A percentile compares a stretch with the other conserved stretches of the same genome.
Evolutionary conservation across 345 rosid genomes (phyloP).

Genomic region (Hirschfeldia incana): DNA sequence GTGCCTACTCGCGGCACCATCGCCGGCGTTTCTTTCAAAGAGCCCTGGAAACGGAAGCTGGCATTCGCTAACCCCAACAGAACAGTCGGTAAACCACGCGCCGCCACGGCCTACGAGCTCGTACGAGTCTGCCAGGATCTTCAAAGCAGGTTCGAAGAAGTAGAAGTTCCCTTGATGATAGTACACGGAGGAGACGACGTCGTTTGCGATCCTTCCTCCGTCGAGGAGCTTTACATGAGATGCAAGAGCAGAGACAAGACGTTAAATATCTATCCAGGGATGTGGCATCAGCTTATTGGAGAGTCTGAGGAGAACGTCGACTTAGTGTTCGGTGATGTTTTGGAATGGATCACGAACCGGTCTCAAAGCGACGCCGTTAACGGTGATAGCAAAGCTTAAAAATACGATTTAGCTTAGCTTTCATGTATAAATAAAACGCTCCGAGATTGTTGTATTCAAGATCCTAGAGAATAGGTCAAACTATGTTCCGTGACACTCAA

Average conservation of each 20-base stretch:
- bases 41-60: conserved; percentile 74
- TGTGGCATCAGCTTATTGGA: conserved; percentile 94
- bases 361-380: conserved; percentile 29
- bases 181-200: conserved; percentile 81
- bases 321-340: conserved; percentile 64
- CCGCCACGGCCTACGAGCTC: conserved; percentile 84
- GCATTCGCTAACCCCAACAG: conserved; percentile 70
- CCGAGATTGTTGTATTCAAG: conserved; percentile 4
- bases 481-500: neutral
- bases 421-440: neutral
- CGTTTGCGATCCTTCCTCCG: conserved; percentile 79
- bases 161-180: conserved; percentile 71
- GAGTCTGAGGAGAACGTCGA: conserved; percentile 76
- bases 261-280: conserved; percentile 59
- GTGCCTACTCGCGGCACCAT: conserved; percentile 81
- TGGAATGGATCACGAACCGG: conserved; percentile 67
- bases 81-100: conserved; percentile 62
- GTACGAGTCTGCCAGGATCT: conserved; percentile 70
- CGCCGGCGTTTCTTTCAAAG: conserved; percentile 70
- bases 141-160: conserved; percentile 78
- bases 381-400: conserved; percentile 7
- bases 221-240: conserved; percentile 65
- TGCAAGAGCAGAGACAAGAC: conserved; percentile 73
- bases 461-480: conserved; percentile 37
- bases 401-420: neutral